These are phyloP conservation scores for Agaricus sinodeliciosus DNA, from an alignment of 768 basidiomycete genomes.

Conservation along the genomic window DNA sequence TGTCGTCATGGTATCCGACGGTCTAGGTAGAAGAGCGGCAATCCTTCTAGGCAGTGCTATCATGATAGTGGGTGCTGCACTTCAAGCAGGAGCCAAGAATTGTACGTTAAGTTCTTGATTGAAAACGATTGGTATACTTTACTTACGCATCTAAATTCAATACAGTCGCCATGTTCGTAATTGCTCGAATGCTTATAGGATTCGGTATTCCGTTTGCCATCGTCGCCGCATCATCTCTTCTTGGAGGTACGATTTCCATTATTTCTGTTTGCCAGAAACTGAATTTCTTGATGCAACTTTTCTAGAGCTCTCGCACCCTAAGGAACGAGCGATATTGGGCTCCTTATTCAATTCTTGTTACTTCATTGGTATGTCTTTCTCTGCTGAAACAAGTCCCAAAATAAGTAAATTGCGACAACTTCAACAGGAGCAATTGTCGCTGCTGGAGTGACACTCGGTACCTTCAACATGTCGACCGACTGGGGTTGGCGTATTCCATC, in stretches of 20 bases:
- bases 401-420: neutral
- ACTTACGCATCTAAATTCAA: neutral
- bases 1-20: constrained; percentile 44
- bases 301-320: constrained; percentile 59
- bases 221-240: constrained; percentile 59
- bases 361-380: constrained; percentile 38
- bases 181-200: constrained; percentile 48
- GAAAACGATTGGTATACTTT: neutral
- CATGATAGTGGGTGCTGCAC: constrained; percentile 39
- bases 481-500: constrained; percentile 72
- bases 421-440: constrained; percentile 47
- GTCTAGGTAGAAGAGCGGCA: constrained; percentile 41
- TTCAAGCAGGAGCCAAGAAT: constrained; percentile 42
- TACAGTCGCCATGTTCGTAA: constrained; percentile 53
- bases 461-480: constrained; percentile 48
- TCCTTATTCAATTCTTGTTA: constrained; percentile 60
- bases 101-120: constrained; percentile 26
- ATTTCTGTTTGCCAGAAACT: neutral
- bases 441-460: constrained; percentile 55
- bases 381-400: neutral
- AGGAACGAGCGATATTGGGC: constrained; percentile 60
- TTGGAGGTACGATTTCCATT: constrained; percentile 33
- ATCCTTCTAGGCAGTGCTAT: constrained; percentile 46
- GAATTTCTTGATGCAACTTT: neutral
- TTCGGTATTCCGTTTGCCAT: constrained; percentile 57